Evolutionary conservation across 306 rosid genomes (phyloP), one percentile per base, ranked within the genome.

Genomic region (Quercus ilex): DNA sequence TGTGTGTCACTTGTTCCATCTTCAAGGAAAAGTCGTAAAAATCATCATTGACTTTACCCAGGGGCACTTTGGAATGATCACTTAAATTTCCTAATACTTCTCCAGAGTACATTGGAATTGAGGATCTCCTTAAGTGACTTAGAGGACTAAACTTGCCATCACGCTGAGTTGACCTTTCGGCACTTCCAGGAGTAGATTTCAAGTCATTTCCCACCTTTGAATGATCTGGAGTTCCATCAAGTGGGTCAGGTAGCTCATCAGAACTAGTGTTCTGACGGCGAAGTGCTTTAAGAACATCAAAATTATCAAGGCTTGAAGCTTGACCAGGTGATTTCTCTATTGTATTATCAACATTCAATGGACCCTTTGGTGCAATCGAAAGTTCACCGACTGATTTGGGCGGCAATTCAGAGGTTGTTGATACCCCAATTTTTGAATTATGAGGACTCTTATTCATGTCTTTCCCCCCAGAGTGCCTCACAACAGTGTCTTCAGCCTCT

Each of bases 401-500:
- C 41, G 87, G 76, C 49, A 77, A 69, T 73, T 78, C 83, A 73
- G 49, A 55, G 56, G 85, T 33, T 21, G 74, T 23, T 69, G 82
- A 84, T 19, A 52, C 13, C 62, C 76, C 81, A 71, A 74, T 14
- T 83, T 89, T 87, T 19, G 85, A 65, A 75, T 78, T 76, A 31
- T 30, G 63, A 64, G 96, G 91, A 80, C 89, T 87, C 79, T 74
- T 87, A 65, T 28, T 77, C 60, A 56, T 67, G 71, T 55, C 82
- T 75, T 76, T 79, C 74, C 78, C 88, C 33, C 71, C 86, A 62
- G 76, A 84, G 76, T 85, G 78, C 83, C 65, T 90, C 73, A 77
- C 58, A 79, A 65, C 57, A 51, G 84, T 65, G 83, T 82, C 86
- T 72, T 84, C 92, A 69, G 82, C 85, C 85, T 91, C 97, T 20